These are phyloP conservation scores for Gnomoniopsis smithogilvyi DNA, from an alignment of 2,329 filamentous ascomycete genomes.

Conservation along the genomic window DNA sequence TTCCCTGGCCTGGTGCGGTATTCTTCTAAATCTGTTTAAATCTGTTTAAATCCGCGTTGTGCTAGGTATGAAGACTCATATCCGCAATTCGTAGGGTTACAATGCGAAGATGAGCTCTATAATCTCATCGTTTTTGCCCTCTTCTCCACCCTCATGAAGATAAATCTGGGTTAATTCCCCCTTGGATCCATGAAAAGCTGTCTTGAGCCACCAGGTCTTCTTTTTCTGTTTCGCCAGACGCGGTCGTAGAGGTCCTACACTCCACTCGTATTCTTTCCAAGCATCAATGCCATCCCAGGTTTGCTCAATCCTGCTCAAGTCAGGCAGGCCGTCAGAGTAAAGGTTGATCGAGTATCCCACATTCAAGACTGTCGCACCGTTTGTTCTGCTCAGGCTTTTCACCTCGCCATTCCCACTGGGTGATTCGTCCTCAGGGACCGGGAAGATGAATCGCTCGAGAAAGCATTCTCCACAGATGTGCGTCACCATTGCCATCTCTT, in stretches of 20 bases:
- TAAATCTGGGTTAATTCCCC: slow-evolving; percentile 52
- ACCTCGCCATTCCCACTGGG: neutral
- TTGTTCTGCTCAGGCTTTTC: neutral
- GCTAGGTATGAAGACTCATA: too few relatives aligned
- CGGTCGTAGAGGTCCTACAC: slow-evolving; percentile 47
- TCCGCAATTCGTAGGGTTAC: neutral
- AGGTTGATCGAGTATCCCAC: slow-evolving; percentile 57
- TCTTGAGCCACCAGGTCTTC: slow-evolving; percentile 46
- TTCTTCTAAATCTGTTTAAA: too few relatives aligned
- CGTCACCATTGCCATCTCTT: slow-evolving; percentile 45
- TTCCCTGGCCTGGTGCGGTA: too few relatives aligned
- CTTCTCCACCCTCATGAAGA: slow-evolving; percentile 37
- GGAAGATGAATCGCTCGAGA: slow-evolving; percentile 50
- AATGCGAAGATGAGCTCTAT: slow-evolving; percentile 44
- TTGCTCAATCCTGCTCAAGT: slow-evolving; percentile 28
- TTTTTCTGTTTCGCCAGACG: slow-evolving; percentile 37
- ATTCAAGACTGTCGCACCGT: slow-evolving; percentile 38
- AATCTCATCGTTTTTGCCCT: slow-evolving; percentile 41
- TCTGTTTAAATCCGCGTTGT: too few relatives aligned
- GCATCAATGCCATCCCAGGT: slow-evolving; percentile 41
- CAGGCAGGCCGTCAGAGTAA: slow-evolving; percentile 38
- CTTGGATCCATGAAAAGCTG: slow-evolving; percentile 33
- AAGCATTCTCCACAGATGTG: slow-evolving; percentile 56
- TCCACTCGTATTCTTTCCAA: slow-evolving; percentile 44
- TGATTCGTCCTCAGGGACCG: slow-evolving; percentile 22